These are phyloP conservation scores for Amphicarpaea edgeworthii DNA, from an alignment of 306 rosid genomes.

Conservation along the genomic window DNA sequence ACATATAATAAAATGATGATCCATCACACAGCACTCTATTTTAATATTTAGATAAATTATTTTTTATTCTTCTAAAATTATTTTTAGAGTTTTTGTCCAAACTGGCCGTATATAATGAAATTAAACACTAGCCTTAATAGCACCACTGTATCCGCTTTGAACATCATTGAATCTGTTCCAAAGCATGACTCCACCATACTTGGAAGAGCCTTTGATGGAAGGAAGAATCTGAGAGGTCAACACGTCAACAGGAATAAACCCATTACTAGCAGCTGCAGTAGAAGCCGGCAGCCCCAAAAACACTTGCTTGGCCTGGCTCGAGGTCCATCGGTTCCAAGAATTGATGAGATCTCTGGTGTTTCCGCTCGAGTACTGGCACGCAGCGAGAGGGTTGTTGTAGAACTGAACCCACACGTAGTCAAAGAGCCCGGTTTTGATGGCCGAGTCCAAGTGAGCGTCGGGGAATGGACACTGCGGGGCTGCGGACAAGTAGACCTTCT, in stretches of 20 bases:
- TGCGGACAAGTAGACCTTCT: slow-evolving; percentile 52
- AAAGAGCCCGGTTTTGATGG: slow-evolving; percentile 62
- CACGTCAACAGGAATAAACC: slow-evolving; percentile 55
- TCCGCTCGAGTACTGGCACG: neutral
- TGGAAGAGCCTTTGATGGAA: slow-evolving; percentile 45
- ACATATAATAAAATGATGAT: no score
- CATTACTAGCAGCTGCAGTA: slow-evolving; percentile 12
- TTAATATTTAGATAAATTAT: neutral
- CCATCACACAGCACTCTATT: no score
- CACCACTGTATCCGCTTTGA: slow-evolving; percentile 13
- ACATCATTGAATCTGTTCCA: slow-evolving; percentile 48
- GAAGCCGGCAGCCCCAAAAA: slow-evolving; percentile 16
- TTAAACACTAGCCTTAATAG: slow-evolving; percentile 30
- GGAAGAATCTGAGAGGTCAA: slow-evolving; percentile 67
- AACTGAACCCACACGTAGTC: slow-evolving; percentile 81
- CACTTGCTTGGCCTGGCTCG: neutral
- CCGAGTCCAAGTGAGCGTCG: slow-evolving; percentile 49
- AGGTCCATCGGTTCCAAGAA: slow-evolving; percentile 16
- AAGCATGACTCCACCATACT: slow-evolving; percentile 73
- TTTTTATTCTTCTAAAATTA: no score
- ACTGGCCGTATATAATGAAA: no score
- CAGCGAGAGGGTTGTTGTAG: slow-evolving; percentile 30
- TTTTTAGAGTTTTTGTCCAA: no score
- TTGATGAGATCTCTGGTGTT: neutral
- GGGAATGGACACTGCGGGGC: slow-evolving; percentile 76